Evolutionary conservation across 768 basidiomycete genomes (phyloP).

Genomic region (Gymnopilus dilepis): DNA sequence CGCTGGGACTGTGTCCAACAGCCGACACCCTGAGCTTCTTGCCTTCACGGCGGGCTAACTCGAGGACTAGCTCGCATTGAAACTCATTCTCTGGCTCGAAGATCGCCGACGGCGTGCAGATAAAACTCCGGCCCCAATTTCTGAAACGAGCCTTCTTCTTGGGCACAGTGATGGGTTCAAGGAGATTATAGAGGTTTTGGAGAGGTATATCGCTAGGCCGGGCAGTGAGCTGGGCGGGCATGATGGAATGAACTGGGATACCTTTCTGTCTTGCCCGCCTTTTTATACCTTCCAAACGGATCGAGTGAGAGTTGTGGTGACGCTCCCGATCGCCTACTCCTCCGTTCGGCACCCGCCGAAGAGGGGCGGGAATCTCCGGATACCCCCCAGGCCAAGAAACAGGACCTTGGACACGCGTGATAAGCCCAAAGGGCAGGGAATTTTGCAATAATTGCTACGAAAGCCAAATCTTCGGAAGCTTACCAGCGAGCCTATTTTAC

Average conservation of each 20-base stretch:
- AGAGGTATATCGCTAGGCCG: conserved; percentile 47
- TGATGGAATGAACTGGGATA: conserved; percentile 28
- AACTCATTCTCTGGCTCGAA: conserved; percentile 76
- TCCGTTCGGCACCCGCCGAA: conserved; percentile 15
- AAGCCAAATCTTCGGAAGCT: conserved; percentile 14
- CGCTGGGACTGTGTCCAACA: conserved; percentile 92
- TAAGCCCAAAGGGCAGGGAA: conserved; percentile 24
- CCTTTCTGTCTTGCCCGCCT: conserved; percentile 34
- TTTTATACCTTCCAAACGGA: conserved; percentile 40
- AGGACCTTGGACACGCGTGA: conserved; percentile 21
- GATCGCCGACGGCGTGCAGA: conserved; percentile 67
- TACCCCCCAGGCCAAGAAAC: conserved; percentile 14
- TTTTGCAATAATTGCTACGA: conserved; percentile 3
- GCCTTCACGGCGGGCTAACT: conserved; percentile 76
- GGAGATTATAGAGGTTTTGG: conserved; percentile 52
- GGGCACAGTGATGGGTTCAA: conserved; percentile 61
- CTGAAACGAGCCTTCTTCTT: conserved; percentile 54
- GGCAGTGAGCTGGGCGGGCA: conserved; percentile 40
- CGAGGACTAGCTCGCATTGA: conserved; percentile 77
- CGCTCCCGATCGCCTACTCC: conserved; percentile 28
- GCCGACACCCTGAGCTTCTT: conserved; percentile 82
- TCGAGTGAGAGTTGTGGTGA: conserved; percentile 27
- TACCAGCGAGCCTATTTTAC: background rate
- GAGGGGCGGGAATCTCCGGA: conserved; percentile 35
- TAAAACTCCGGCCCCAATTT: conserved; percentile 89